phyloP scores from a whole-genome alignment of 768 basidiomycete genomes.

The Lactifluus echinatus region DNA sequence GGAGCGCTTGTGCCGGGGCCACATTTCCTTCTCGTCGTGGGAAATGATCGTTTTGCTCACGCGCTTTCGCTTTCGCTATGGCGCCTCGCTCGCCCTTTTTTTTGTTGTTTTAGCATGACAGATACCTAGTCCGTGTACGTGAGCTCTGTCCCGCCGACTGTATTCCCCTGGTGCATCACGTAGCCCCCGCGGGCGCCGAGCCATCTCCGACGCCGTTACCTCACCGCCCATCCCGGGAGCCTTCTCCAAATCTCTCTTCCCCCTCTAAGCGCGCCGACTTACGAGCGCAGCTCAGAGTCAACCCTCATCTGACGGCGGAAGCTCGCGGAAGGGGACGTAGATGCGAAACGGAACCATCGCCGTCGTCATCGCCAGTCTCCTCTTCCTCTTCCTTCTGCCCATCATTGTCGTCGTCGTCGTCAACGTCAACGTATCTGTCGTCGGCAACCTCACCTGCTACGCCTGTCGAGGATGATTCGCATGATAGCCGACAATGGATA shows the following conservation, averaged over 20 bases:
- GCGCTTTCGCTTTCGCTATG: too few species aligned
- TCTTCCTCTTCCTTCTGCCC: neutral
- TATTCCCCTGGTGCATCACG: neutral
- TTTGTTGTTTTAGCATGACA: neutral
- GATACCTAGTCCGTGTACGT: constrained; percentile 6
- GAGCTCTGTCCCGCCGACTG: neutral
- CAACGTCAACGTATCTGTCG: neutral
- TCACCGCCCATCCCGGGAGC: neutral
- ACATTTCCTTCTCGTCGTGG: neutral
- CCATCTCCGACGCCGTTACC: neutral
- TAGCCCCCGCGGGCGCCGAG: neutral
- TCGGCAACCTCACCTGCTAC: neutral
- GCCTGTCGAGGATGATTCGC: neutral
- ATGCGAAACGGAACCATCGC: neutral
- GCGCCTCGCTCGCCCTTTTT: neutral
- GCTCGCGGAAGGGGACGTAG: too few species aligned
- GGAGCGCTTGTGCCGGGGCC: too few species aligned
- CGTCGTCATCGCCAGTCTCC: neutral
- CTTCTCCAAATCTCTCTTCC: neutral
- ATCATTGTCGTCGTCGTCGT: neutral
- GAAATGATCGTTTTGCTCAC: too few species aligned
- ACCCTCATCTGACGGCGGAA: neutral
- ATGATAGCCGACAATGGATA: neutral
- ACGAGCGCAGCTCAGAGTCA: neutral
- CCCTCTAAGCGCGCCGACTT: neutral